phyloP scores from a whole-genome alignment of 805 yeast genomes.

The Spathaspora arborariae region DNA sequence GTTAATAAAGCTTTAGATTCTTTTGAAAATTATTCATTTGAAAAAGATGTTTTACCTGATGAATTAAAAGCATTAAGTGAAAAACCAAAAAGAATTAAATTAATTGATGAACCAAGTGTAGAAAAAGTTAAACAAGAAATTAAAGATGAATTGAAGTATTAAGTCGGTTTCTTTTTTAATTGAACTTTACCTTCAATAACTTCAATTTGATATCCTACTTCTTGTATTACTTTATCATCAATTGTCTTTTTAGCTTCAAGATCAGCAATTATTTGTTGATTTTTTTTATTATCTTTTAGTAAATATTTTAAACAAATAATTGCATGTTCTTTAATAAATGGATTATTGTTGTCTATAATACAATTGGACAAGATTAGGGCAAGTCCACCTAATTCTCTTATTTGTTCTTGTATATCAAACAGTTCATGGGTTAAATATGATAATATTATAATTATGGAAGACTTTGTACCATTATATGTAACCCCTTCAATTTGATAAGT shows the following conservation, averaged over 20 bases:
- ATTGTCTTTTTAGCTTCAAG: conserved; percentile 73
- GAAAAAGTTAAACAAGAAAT: conserved; percentile 74
- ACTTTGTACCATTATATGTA: conserved; percentile 61
- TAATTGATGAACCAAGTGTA: conserved; percentile 68
- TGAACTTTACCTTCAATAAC: conserved; percentile 68
- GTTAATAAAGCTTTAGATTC: conserved; percentile 74
- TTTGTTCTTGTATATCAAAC: conserved; percentile 57
- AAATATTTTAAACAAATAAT: conserved; percentile 74
- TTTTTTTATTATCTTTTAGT: conserved; percentile 57
- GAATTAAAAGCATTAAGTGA: conserved; percentile 72
- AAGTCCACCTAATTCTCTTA: conserved; percentile 64
- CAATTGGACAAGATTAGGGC: conserved; percentile 75
- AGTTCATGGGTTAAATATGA: conserved; percentile 53
- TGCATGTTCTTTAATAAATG: conserved; percentile 80
- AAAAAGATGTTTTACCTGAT: conserved; percentile 81
- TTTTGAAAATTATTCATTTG: conserved; percentile 76
- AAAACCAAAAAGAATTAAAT: conserved; percentile 70
- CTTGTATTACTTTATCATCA: conserved; percentile 49
- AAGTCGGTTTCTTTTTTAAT: conserved; percentile 34
- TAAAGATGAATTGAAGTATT: conserved; percentile 47
- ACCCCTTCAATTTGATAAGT: conserved; percentile 11
- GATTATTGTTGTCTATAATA: conserved; percentile 83
- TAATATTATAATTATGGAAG: conserved; percentile 62
- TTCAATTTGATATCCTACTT: conserved; percentile 76
- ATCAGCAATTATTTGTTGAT: conserved; percentile 72